Evolutionary conservation across 192 early-diverging fungal species (phyloP).

Genomic region (Geranomyces variabilis): DNA sequence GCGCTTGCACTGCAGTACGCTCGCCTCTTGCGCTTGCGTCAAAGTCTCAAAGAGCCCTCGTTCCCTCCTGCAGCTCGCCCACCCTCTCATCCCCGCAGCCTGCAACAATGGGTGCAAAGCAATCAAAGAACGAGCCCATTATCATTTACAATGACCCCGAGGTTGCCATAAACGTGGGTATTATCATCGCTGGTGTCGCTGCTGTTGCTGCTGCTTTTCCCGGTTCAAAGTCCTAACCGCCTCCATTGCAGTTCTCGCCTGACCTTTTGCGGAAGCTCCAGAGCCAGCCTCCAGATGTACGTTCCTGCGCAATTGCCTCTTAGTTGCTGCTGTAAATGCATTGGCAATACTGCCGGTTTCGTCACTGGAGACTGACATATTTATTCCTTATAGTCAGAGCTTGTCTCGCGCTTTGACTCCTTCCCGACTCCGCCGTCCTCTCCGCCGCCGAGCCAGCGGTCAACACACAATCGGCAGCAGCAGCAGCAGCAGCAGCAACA

Average conservation of each 20-base stretch:
- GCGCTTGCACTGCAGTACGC: no score
- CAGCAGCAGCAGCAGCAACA: conserved; percentile 7
- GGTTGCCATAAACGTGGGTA: conserved; percentile 29
- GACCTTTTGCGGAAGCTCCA: conserved; percentile 38
- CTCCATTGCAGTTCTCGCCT: conserved; percentile 24
- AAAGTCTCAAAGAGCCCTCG: no score
- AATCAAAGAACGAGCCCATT: conserved; percentile 35
- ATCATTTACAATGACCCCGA: conserved; percentile 43
- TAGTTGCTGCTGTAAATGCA: not conserved
- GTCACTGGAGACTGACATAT: not conserved
- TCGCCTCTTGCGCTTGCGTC: no score
- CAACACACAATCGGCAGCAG: not conserved
- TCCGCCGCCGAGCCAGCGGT: not conserved
- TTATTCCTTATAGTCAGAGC: not conserved
- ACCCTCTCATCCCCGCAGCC: not conserved
- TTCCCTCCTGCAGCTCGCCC: no score
- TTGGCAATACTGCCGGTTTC: no score
- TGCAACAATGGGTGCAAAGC: conserved; percentile 33
- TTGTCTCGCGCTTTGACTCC: conserved; percentile 3
- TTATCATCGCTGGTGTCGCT: not conserved
- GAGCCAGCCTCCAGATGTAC: conserved; percentile 28
- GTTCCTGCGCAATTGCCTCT: not conserved
- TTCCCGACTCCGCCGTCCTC: not conserved
- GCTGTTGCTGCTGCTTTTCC: not conserved
- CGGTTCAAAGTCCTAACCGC: no score